Base-by-base conservation (phyloP, 176 grass and related monocot genomes). In the Cocos nucifera region DNA sequence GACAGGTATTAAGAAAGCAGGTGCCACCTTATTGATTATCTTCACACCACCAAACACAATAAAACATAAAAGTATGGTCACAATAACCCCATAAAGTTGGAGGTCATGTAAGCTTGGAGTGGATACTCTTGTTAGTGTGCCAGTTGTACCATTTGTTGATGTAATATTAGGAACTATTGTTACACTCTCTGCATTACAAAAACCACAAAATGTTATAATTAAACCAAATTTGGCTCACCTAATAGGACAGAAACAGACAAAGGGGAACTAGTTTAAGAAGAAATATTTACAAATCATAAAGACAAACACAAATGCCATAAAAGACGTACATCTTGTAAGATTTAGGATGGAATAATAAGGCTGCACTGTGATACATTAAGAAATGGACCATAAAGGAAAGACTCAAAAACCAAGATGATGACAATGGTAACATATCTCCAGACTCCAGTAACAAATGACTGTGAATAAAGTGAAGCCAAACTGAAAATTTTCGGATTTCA, bases 1-100 rank as follows among this genome's bases (percentile, higher is more conserved):
- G 19, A 97, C 87, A 16, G 93, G 87, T 72, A 97, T 71, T 70
- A 97, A 72, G 74, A 97, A 85, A 67, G 93, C 93, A 35, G 93
- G 87, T 21, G 93, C 93, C 52, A 97, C 93, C 69, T 78, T 86
- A 64, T 97, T 97, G 51, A 97, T 97, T 19, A 97, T 97, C 74
- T 97, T 97, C 50, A 97, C 93, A 77, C 93, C 93, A 67, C 93
- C 93, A 78, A 97, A 97, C 35, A 97, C 93, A 85, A 97, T 91
- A 75, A 97, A 97, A 67, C 87, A 91, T 12, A 97, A 65, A 76
- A 97, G 74, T 55, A 97, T 78, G 49, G 87, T 91, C 73, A 97
- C 81, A 67, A 97, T 85, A 66, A 97, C 69, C 60, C 93, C 93
- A 67, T 97, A 97, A 15, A 97, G 64, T 82, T 97, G 93, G 52